These are phyloP conservation scores for Solanum hybrid DNA, from an alignment of 305 asterid species.

Conservation along the genomic window DNA sequence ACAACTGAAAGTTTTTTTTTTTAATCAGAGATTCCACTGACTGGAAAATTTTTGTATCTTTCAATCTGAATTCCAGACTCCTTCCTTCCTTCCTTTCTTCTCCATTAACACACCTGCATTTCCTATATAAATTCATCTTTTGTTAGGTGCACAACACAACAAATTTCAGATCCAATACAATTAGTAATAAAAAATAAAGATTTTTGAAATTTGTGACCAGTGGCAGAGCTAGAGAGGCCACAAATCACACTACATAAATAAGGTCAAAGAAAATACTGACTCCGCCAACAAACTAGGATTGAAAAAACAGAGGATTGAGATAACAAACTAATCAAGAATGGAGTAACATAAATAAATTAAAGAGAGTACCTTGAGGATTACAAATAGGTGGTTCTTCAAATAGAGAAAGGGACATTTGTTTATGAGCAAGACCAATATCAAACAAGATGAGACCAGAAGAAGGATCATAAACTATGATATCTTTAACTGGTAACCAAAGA, in stretches of 20 bases:
- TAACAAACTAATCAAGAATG: background rate
- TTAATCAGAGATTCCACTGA: background rate
- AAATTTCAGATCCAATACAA: background rate
- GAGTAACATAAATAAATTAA: background rate
- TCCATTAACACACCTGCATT: slow-evolving; percentile 38
- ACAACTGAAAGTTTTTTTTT: background rate
- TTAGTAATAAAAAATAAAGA: background rate
- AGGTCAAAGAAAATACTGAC: background rate
- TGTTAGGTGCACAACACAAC: background rate
- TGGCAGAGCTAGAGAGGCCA: background rate
- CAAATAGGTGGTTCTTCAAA: slow-evolving; percentile 88
- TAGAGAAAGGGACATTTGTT: slow-evolving; percentile 67
- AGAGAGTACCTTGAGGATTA: slow-evolving; percentile 38
- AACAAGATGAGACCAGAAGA: slow-evolving; percentile 69
- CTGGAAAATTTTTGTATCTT: slow-evolving; percentile 17
- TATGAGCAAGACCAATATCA: slow-evolving; percentile 79
- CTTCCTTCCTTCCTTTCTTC: slow-evolving; percentile 14
- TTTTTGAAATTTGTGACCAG: background rate
- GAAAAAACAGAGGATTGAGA: background rate
- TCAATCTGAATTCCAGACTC: slow-evolving; percentile 22
- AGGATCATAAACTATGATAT: slow-evolving; percentile 72
- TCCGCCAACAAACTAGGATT: background rate
- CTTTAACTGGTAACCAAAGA: slow-evolving; percentile 87
- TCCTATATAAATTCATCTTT: background rate
- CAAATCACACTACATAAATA: background rate